Base-by-base conservation (phyloP, 2,329 filamentous ascomycete genomes). In the Lasiodiplodia sp. region DNA sequence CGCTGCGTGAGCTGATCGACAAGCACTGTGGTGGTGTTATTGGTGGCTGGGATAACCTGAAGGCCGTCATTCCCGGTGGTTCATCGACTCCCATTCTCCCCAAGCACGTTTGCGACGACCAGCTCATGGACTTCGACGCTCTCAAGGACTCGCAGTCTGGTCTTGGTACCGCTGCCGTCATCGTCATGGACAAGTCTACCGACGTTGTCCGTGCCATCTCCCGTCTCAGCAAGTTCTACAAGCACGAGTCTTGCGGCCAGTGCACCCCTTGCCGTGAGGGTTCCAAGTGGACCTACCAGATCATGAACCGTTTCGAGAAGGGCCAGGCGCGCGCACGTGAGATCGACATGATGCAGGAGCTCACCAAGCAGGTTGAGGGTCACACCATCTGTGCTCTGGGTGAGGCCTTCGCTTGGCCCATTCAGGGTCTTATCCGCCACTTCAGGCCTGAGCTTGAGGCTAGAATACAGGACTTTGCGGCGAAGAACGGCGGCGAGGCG, bases 201-300 rank as follows among this genome's bases (percentile, higher is more conserved):
- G 96, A 99, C 80, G 92, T 99, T 65, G 94, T 99, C 73, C 92
- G 95, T 72, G 93, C 93, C 78, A 98, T 99, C 79, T 91, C 92
- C 72, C 91, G 96, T 75, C 89, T 99, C 75, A 93, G 92, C 76
- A 93, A 95, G 81, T 99, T 99, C 86, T 99, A 99, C 87, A 92
- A 94, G 82, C 96, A 99, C 85, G 96, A 99, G 86, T 94, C 91
- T 73, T 99, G 96, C 82, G 96, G 96, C 70, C 96, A 99, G 85
- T 99, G 96, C 86, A 99, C 96, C 69, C 96, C 96, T n/a, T 99
- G 96, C 88, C 92, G 96, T 79, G 96, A 99, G 85, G 96, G 96
- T 73, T 96, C 92, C 86, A 97, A 97, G 86, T 99, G 96, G 96
- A 97, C 95, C 12, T 92, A 97, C 83, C 94, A 99, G 86, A 98